Evolutionary conservation across 768 basidiomycete species (phyloP).

Genomic region (Boletellus sp.): DNA sequence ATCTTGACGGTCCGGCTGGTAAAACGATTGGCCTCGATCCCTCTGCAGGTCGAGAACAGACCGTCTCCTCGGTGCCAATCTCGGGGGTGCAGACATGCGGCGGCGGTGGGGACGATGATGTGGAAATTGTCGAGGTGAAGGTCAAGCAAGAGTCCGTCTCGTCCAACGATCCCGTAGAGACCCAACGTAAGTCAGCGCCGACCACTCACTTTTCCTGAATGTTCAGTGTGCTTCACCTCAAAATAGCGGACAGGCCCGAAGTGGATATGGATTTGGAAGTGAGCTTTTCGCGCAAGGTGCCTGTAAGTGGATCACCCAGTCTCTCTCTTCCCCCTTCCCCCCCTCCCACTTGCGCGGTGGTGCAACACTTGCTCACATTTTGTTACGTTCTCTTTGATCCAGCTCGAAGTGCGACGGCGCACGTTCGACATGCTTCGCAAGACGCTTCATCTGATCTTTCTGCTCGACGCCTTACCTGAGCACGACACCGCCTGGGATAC

Average conservation of each 20-base stretch:
- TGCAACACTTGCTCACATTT: too few species aligned
- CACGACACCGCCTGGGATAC: slow-evolving; percentile 28
- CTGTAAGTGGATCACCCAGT: slow-evolving; percentile 24
- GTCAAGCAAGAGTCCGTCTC: neutral
- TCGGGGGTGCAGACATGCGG: neutral
- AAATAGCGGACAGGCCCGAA: slow-evolving; percentile 22
- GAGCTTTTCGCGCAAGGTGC: slow-evolving; percentile 41
- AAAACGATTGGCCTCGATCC: neutral
- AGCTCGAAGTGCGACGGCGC: slow-evolving; percentile 36
- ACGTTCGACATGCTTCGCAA: slow-evolving; percentile 39
- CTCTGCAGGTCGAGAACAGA: neutral
- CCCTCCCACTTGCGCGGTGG: too few species aligned
- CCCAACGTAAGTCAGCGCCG: neutral
- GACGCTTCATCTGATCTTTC: slow-evolving; percentile 30
- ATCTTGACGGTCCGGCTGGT: slow-evolving; percentile 15
- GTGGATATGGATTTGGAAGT: slow-evolving; percentile 37
- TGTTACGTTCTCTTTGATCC: neutral
- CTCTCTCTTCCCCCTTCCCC: too few species aligned
- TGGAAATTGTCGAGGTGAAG: slow-evolving; percentile 12
- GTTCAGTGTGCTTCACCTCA: neutral
- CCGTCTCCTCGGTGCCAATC: neutral
- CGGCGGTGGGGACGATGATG: neutral
- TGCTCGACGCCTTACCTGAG: slow-evolving; percentile 1
- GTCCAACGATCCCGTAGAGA: neutral
- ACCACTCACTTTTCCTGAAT: neutral